Evolutionary conservation across 2,329 filamentous ascomycete species (phyloP).

Genomic region (Botrytis paeoniae): DNA sequence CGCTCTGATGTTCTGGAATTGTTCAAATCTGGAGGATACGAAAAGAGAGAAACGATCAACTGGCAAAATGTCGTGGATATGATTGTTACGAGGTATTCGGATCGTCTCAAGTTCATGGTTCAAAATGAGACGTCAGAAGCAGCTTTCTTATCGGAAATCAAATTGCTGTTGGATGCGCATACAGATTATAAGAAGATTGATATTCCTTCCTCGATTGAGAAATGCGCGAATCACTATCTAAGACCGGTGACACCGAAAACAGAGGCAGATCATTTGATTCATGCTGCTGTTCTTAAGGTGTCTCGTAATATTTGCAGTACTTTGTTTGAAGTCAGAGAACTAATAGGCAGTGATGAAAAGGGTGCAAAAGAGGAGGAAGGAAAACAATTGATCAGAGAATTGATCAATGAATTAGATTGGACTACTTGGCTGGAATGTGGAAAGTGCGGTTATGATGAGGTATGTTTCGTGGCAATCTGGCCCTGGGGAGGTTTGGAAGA

Average conservation of each 20-base stretch:
- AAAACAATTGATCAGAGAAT: background rate
- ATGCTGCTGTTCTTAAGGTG: slow-evolving; percentile 44
- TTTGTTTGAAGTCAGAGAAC: slow-evolving; percentile 29
- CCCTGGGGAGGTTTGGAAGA: slow-evolving; percentile 54
- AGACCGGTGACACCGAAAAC: slow-evolving; percentile 39
- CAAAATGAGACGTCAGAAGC: slow-evolving; percentile 9
- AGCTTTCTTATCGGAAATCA: slow-evolving; percentile 41
- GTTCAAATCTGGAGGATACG: slow-evolving; percentile 35
- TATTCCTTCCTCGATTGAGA: slow-evolving; percentile 42
- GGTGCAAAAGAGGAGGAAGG: background rate
- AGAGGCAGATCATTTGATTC: slow-evolving; percentile 45
- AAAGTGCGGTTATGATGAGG: slow-evolving; percentile 50
- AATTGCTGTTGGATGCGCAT: slow-evolving; percentile 43
- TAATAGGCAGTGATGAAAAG: slow-evolving; percentile 16
- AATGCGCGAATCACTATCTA: slow-evolving; percentile 50
- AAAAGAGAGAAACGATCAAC: slow-evolving; percentile 23
- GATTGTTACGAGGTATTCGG: slow-evolving; percentile 60
- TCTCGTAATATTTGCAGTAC: slow-evolving; percentile 42
- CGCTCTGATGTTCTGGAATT: slow-evolving; percentile 46
- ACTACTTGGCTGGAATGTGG: slow-evolving; percentile 56
- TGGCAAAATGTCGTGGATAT: slow-evolving; percentile 70
- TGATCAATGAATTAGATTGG: slow-evolving; percentile 43
- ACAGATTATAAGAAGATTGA: slow-evolving; percentile 44
- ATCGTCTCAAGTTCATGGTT: slow-evolving; percentile 45
- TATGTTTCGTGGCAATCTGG: slow-evolving; percentile 63